Conservation (phyloP, 2,329 filamentous ascomycete genomes). For the Curvularia verruculosa region DNA sequence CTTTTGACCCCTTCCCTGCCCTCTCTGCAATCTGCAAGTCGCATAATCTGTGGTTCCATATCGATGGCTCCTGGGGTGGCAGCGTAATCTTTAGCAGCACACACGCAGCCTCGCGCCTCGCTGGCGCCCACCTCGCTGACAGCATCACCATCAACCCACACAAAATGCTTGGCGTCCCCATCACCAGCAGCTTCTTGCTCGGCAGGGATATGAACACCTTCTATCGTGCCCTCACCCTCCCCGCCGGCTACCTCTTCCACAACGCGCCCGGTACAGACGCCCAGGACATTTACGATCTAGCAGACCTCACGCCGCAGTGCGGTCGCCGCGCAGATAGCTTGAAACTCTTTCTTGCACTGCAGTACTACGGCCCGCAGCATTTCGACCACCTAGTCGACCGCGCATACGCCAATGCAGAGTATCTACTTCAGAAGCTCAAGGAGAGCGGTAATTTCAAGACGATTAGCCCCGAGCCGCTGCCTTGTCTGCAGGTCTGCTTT, state of each 20-base stretch:
- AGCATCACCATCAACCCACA: conserved; percentile 90
- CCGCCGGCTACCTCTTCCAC: conserved; percentile 74
- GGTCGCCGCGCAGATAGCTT: conserved; percentile 83
- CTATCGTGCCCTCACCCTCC: conserved; percentile 82
- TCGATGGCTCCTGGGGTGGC: conserved; percentile 92
- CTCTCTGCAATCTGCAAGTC: conserved; percentile 73
- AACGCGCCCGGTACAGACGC: conserved; percentile 34
- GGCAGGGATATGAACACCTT: conserved; percentile 77
- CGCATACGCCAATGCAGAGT: conserved; percentile 73
- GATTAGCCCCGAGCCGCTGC: conserved; percentile 74
- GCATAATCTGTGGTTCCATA: conserved; percentile 85
- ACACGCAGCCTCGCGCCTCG: conserved; percentile 65
- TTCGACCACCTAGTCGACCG: conserved; percentile 68
- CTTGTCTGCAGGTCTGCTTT: conserved; percentile 92
- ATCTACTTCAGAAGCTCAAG: conserved; percentile 68
- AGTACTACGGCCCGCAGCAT: conserved; percentile 81
- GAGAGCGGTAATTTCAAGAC: conserved; percentile 67
- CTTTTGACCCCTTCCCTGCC: conserved; percentile 78
- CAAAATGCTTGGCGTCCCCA: conserved; percentile 92
- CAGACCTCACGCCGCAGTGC: conserved; percentile 91
- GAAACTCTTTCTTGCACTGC: conserved; percentile 87
- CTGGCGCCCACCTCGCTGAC: conserved; percentile 75
- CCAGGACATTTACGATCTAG: conserved; percentile 78
- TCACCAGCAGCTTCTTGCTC: conserved; percentile 90
- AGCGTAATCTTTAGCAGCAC: conserved; percentile 73